Evolutionary conservation across 2,329 filamentous ascomycete genomes (phyloP), one percentile per base, ranked within the genome.

Genomic region (Xylariales sp.): DNA sequence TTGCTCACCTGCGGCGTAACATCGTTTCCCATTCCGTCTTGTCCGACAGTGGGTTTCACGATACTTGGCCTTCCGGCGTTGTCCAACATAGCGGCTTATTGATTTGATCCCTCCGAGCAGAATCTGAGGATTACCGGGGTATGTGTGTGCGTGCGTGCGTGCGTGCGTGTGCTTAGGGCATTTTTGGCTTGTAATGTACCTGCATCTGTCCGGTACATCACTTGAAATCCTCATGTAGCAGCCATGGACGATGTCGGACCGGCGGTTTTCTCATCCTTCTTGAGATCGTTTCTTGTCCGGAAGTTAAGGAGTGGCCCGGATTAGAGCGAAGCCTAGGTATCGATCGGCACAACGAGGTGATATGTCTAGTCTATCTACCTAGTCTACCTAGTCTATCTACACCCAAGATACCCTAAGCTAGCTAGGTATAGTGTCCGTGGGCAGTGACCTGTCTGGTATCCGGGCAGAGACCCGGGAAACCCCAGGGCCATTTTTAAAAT

Each of bases 1-100:
- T 53, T 36, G 60, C 63, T 67, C 62, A 69, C 66, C 69, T 70
- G 69, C 52, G 66, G 66, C 56, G 69, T 69, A 66, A 67, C 63
- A 66, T 64, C 49, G 39, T 62, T 59, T 62, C 58, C 41, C 60
- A 18, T 68, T 49, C 61, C 57, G 66, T 60, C 48, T 46, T 58
- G 60, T 64, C 63, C 57, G 63, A 62, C 63, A 48, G 63, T 28
- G 64, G 62, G 56, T 64, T 43, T 69, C 59, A 64, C 56, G 69
- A 62, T 64, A 30, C 36, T 32, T 58, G 23, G n/a, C 12, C 1
- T 34, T 28, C 45, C 30, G 53, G 41, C 45, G 49, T 46, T 8
- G 45, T 64, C 52, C 50, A 36, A 64, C 30, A n/a, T 10, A 49
- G 43, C 32, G 5, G 5, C 32, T 18, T 18, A 57, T 34, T 30